Percentiles rank a stretch among this genome's conserved stretches.
phyloP scores from a whole-genome alignment of 495 filamentous ascomycete genomes.

The Elasticomyces elasticus region DNA sequence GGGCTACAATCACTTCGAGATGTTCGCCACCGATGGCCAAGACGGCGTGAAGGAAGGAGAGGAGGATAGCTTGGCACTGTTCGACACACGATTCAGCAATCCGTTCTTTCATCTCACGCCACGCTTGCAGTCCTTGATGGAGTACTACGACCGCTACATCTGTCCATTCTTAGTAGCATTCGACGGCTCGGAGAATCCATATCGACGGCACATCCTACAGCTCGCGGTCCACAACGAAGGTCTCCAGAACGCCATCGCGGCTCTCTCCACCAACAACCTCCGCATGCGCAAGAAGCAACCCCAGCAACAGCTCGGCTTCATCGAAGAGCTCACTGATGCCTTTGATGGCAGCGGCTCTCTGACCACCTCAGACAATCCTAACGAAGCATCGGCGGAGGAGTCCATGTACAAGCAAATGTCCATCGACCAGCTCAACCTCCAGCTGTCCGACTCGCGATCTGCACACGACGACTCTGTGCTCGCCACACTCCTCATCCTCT shows the following conservation, averaged over 20 bases:
- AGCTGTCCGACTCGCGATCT: constrained; percentile 62
- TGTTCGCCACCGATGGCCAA: neutral
- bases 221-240: constrained; percentile 70
- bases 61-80: constrained; percentile 3
- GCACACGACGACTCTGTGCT: constrained; percentile 78
- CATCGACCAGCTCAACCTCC: constrained; percentile 70
- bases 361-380: constrained; percentile 1
- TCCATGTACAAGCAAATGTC: constrained; percentile 70
- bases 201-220: constrained; percentile 70
- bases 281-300: constrained; percentile 30
- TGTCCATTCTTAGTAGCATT: constrained; percentile 86
- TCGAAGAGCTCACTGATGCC: constrained; percentile 19
- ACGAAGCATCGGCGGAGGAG: constrained; percentile 53
- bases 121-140: constrained; percentile 51
- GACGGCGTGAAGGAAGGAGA: constrained; percentile 8
- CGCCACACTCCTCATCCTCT: constrained; percentile 77
- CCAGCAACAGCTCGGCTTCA: constrained; percentile 19
- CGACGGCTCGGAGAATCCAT: constrained; percentile 76
- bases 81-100: constrained; percentile 13
- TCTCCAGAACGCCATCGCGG: constrained; percentile 84
- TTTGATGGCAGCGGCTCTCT: neutral
- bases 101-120: constrained; percentile 35
- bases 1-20: neutral
- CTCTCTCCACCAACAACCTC: constrained; percentile 77
- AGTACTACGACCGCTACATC: constrained; percentile 80